Evolutionary conservation across 805 yeast genomes (phyloP).

Genomic region (Blastobotrys mokoenaii): DNA sequence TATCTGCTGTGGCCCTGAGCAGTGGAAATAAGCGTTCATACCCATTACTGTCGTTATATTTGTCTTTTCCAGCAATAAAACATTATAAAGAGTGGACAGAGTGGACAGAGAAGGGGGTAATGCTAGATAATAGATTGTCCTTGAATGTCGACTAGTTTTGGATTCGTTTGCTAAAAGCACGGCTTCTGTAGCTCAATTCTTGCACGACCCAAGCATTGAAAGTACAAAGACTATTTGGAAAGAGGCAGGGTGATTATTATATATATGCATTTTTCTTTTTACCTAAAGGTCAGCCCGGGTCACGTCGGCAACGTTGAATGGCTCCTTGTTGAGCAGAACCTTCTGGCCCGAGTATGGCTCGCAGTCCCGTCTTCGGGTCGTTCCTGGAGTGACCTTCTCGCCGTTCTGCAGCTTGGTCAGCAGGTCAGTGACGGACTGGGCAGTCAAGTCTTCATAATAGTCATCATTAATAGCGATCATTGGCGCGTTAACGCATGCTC

Average conservation of each 20-base stretch:
- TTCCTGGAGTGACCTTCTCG: conserved; percentile 56
- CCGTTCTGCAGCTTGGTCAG: conserved; percentile 60
- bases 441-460: conserved; percentile 72
- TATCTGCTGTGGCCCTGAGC: too few relatives aligned
- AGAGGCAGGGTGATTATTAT: background rate
- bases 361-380: conserved; percentile 59
- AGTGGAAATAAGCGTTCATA: too few relatives aligned
- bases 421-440: conserved; percentile 51
- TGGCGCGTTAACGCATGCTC: conserved; percentile 89
- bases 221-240: too few relatives aligned
- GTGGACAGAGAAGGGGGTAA: too few relatives aligned
- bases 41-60: too few relatives aligned
- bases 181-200: too few relatives aligned
- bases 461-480: conserved; percentile 82
- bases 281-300: conserved; percentile 62
- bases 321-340: conserved; percentile 50
- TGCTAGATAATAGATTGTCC: too few relatives aligned
- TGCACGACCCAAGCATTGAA: too few relatives aligned
- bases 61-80: too few relatives aligned
- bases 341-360: conserved; percentile 71
- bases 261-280: background rate
- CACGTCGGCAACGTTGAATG: conserved; percentile 58
- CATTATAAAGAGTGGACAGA: too few relatives aligned
- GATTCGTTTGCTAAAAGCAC: too few relatives aligned
- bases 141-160: too few relatives aligned